Percentiles rank a stretch among this genome's conserved stretches.
Evolutionary conservation across 1,139 yeast genomes (phyloP).

Genomic region (Lodderomyces beijingensis): DNA sequence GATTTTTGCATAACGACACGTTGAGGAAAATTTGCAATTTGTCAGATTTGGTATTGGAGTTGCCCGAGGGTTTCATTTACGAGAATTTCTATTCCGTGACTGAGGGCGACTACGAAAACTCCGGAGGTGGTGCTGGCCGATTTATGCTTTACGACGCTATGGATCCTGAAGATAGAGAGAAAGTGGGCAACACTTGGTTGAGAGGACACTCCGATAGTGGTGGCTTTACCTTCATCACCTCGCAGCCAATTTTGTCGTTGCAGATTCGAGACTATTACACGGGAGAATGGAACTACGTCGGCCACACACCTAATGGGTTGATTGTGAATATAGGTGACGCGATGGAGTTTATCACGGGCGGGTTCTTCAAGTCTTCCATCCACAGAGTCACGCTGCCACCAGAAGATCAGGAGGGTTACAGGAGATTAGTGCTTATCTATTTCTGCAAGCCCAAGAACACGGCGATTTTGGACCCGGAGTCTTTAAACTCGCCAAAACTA

Average conservation of each 20-base stretch:
- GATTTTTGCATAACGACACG: constrained; percentile 20
- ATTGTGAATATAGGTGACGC: constrained; percentile 50
- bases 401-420: constrained; percentile 31
- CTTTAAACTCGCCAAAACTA: constrained; percentile 33
- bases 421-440: constrained; percentile 41
- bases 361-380: constrained; percentile 43
- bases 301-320: constrained; percentile 40
- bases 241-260: constrained; percentile 44
- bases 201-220: constrained; percentile 50
- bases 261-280: constrained; percentile 45
- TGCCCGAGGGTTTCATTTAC: constrained; percentile 30
- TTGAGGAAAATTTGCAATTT: constrained; percentile 23
- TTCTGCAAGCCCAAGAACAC: constrained; percentile 25
- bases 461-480: constrained; percentile 36
- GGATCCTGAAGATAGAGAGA: constrained; percentile 21
- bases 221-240: constrained; percentile 44
- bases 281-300: constrained; percentile 47
- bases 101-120: constrained; percentile 20
- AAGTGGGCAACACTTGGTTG: constrained; percentile 38
- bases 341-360: constrained; percentile 46
- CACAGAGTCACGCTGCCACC: constrained; percentile 49
- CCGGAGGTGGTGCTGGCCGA: constrained; percentile 31
- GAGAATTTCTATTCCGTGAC: constrained; percentile 27
- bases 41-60: constrained; percentile 27
- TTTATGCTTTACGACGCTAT: constrained; percentile 28